phyloP scores from a whole-genome alignment of 2,329 filamentous ascomycete genomes.

The Atkinsonella texensis region DNA sequence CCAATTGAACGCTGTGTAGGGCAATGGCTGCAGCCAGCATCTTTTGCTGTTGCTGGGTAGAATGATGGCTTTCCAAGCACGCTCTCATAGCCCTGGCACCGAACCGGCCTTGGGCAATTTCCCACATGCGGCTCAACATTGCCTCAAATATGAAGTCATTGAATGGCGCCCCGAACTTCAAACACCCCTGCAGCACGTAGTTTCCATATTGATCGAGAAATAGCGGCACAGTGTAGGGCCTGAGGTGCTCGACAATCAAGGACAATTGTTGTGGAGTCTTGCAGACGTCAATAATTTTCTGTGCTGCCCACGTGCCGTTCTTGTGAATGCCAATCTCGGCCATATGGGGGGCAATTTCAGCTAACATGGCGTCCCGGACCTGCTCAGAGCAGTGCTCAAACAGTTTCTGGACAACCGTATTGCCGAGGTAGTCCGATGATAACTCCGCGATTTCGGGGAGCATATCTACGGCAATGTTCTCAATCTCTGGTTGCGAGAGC shows the following conservation, averaged over 20 bases:
- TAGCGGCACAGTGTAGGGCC: constrained; percentile 75
- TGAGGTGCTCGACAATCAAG: constrained; percentile 72
- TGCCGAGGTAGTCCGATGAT: constrained; percentile 90
- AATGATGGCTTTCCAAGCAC: constrained; percentile 89
- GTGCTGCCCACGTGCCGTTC: constrained; percentile 97
- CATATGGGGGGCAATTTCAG: constrained; percentile 77
- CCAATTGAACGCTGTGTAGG: constrained; percentile 91
- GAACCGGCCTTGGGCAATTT: constrained; percentile 83
- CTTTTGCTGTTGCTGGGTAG: constrained; percentile 88
- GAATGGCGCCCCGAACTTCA: constrained; percentile 79
- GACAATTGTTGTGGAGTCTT: constrained; percentile 73
- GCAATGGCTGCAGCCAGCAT: constrained; percentile 91
- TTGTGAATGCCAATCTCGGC: constrained; percentile 97
- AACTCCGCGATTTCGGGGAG: constrained; percentile 92
- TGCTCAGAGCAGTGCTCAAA: constrained; percentile 93
- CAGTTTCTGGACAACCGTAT: constrained; percentile 98
- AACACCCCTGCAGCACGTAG: constrained; percentile 92
- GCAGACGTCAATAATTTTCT: constrained; percentile 97
- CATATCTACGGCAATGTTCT: constrained; percentile 87
- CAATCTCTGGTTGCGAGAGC: constrained; percentile 75
- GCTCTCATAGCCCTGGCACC: constrained; percentile 93
- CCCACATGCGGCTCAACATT: constrained; percentile 91
- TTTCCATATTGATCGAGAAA: constrained; percentile 98
- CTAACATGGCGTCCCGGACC: constrained; percentile 83
- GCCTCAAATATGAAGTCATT: constrained; percentile 98